Base-by-base conservation (phyloP, 176 grass and related monocot species). In the Avena insularis region DNA sequence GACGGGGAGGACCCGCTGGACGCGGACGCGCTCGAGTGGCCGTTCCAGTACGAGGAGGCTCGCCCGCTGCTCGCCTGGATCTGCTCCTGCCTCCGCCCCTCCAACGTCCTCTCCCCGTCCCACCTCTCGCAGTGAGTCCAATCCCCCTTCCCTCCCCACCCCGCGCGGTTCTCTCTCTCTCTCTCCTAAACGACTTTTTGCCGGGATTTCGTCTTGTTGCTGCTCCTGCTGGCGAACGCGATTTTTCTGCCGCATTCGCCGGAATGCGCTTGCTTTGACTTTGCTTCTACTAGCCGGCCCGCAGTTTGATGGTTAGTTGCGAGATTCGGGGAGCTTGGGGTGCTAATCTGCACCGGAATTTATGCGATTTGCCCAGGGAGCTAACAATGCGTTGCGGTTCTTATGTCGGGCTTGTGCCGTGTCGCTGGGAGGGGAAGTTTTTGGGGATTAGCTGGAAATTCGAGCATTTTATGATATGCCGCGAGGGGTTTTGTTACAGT, bases 31-130 rank as follows among this genome's bases (percentile, higher is more conserved):
- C 95, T 99, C 85, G 97, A 99, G 90, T 99, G 97, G 97, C 97
- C 97, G 19, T 99, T 99, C 87, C 97, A 99, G 94, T 99, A 99
- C 89, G 94, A 99, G 79, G 97, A 96, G 87, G 94, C 78, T 75
- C 90, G 94, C 53, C 97, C 94, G 56, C 87, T 99, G 40, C 92
- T 99, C 20, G 90, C 93, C 12, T 99, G 97, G 97, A 99, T 96
- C 97, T 99, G 97, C 89, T 96, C 97, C 90, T 94, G 90, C 75
- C 97, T 99, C 85, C 97, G 97, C 62, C 89, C 97, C 25, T 99
- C 94, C 79, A 99, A 99, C 87, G 97, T 99, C 68, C 92, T 99
- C 71, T 96, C 97, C 70, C 80, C 86, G 0, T 88, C 92, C 4
- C 92, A 99, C 80, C 91, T 99, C 54, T 87, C 97, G 12, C 97